Percentiles rank a stretch among this genome's conserved stretches.
phyloP scores from a whole-genome alignment of 2,329 filamentous ascomycete species.

The Diaporthe citri region DNA sequence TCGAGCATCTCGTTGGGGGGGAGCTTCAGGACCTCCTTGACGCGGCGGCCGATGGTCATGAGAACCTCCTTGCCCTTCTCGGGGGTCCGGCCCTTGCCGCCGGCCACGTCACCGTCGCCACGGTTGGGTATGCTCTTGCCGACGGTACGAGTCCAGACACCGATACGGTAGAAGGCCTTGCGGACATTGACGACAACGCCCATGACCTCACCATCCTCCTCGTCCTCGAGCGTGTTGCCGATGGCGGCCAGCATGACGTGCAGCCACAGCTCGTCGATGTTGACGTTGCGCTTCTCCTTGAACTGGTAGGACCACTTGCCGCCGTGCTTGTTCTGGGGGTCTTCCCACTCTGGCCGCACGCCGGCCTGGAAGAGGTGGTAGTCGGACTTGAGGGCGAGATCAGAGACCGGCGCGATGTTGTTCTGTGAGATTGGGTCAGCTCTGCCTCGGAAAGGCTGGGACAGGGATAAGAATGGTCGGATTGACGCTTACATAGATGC shows the following conservation, averaged over 20 bases:
- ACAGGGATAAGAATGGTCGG: not conserved
- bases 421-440: slow-evolving; percentile 70
- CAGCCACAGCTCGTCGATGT: slow-evolving; percentile 96
- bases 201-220: slow-evolving; percentile 97
- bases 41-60: slow-evolving; percentile 84
- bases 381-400: slow-evolving; percentile 96
- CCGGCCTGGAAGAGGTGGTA: slow-evolving; percentile 99
- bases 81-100: slow-evolving; percentile 80
- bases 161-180: slow-evolving; percentile 97
- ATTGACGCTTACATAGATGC: slow-evolving; percentile 85
- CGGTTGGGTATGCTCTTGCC: slow-evolving; percentile 85
- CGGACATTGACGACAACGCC: slow-evolving; percentile 99
- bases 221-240: slow-evolving; percentile 95
- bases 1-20: slow-evolving; percentile 84
- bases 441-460: slow-evolving; percentile 21
- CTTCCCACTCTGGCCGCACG: slow-evolving; percentile 98
- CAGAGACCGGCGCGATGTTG: slow-evolving; percentile 96
- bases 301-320: slow-evolving; percentile 99
- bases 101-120: slow-evolving; percentile 78
- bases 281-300: slow-evolving; percentile 92
- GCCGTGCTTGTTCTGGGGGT: slow-evolving; percentile 97
- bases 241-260: slow-evolving; percentile 97
- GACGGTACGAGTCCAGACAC: slow-evolving; percentile 95
- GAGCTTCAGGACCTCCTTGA: slow-evolving; percentile 92
- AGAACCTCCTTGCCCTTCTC: slow-evolving; percentile 91